A percentile compares a stretch with the other conserved stretches of the same genome.
Conservation (phyloP, 495 filamentous ascomycete species). For the Penicillium riverlandense region DNA sequence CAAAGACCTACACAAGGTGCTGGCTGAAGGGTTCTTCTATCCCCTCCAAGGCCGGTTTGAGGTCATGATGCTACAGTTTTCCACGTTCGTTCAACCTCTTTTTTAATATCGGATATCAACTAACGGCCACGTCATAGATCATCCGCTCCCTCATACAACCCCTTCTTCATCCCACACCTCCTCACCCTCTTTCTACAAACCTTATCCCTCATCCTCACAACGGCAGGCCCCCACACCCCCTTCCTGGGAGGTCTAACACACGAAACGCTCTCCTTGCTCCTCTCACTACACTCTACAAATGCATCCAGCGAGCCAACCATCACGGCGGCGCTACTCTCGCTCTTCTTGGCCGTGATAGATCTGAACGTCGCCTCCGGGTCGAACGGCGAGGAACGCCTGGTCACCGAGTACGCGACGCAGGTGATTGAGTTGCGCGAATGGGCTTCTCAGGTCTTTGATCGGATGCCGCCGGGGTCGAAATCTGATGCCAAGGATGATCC, state of each 20-base stretch:
- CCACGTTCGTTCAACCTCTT: constrained; percentile 24
- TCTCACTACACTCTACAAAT: constrained; percentile 35
- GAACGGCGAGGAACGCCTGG: constrained; percentile 59
- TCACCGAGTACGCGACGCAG: constrained; percentile 39
- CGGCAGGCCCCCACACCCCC: constrained; percentile 39
- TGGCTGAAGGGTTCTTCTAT: constrained; percentile 77
- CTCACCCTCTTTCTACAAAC: constrained; percentile 47
- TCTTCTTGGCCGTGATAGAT: constrained; percentile 73
- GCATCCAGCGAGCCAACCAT: constrained; percentile 52
- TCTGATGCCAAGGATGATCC: constrained; percentile 39
- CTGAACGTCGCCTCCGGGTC: constrained; percentile 57
- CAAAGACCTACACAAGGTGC: constrained; percentile 68
- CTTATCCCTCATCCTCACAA: constrained; percentile 42
- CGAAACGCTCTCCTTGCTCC: constrained; percentile 37
- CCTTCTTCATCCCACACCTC: constrained; percentile 36
- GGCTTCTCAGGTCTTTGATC: constrained; percentile 57
- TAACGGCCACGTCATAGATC: constrained; percentile 18
- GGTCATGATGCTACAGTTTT: constrained; percentile 37
- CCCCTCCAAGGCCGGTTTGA: constrained; percentile 51
- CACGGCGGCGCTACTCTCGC: constrained; percentile 67
- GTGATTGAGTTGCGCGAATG: constrained; percentile 36
- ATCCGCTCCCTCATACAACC: constrained; percentile 30
- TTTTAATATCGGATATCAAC: neutral
- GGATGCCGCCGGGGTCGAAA: constrained; percentile 21
- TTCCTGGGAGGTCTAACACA: constrained; percentile 37